Percentiles rank a stretch among this genome's conserved stretches.
These are phyloP conservation scores for Acacia confusa DNA, from an alignment of 306 rosid species.

Conservation along the genomic window DNA sequence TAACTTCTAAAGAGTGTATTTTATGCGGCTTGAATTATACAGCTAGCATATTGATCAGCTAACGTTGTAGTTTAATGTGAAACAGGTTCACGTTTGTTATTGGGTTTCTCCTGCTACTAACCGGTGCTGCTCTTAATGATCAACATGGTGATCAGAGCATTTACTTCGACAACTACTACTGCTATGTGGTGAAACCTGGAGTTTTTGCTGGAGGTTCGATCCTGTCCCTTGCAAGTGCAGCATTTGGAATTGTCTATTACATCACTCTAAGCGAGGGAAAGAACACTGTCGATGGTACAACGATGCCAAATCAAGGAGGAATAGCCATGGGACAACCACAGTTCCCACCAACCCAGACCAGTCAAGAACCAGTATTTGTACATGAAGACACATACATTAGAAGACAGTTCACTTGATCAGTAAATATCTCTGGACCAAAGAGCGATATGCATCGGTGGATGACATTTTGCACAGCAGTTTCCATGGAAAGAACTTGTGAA, in stretches of 20 bases:
- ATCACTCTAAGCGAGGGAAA: constrained; percentile 48
- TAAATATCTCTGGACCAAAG: neutral
- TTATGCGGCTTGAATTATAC: neutral
- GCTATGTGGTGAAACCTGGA: constrained; percentile 42
- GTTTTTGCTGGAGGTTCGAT: constrained; percentile 71
- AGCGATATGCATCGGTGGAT: neutral
- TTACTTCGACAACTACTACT: neutral
- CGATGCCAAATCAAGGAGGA: constrained; percentile 51
- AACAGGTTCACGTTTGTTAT: constrained; percentile 75
- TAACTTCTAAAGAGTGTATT: neutral
- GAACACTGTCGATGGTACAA: constrained; percentile 32
- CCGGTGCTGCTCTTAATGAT: constrained; percentile 8
- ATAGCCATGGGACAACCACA: constrained; percentile 93
- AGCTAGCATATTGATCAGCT: neutral
- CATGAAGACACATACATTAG: constrained; percentile 88
- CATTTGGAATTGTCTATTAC: constrained; percentile 67
- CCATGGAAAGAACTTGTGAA: neutral
- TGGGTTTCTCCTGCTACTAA: constrained; percentile 66
- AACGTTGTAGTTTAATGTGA: neutral
- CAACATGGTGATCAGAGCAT: constrained; percentile 8
- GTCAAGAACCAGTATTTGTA: constrained; percentile 76
- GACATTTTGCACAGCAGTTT: neutral
- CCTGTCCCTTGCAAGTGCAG: constrained; percentile 57
- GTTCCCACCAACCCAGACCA: constrained; percentile 59
- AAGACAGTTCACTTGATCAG: constrained; percentile 74